Conservation (phyloP, 2,329 filamentous ascomycete genomes). For the Sphaerulina vaccinii region DNA sequence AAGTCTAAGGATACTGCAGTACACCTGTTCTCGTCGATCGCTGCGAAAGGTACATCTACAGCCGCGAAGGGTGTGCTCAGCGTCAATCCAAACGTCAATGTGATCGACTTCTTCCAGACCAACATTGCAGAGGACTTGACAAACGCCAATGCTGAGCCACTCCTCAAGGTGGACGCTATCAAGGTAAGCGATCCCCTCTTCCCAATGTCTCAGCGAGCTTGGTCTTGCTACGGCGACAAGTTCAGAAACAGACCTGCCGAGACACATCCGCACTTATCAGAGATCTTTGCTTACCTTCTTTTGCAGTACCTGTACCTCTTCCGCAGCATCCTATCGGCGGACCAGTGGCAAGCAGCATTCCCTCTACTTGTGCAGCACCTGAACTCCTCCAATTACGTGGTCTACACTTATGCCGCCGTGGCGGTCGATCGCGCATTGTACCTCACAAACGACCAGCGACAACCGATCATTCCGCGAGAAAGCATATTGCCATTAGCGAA, state of each 20-base stretch:
- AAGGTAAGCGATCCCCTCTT: no score
- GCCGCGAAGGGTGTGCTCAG: conserved; percentile 85
- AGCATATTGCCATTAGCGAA: conserved; percentile 80
- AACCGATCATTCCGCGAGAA: conserved; percentile 74
- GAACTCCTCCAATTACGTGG: conserved; percentile 86
- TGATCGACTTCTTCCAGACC: conserved; percentile 92
- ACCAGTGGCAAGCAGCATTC: conserved; percentile 88
- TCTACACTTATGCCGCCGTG: conserved; percentile 96
- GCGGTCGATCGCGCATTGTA: conserved; percentile 91
- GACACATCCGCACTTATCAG: no score
- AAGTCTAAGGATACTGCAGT: conserved; percentile 98
- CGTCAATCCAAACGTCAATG: conserved; percentile 72
- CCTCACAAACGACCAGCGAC: conserved; percentile 71
- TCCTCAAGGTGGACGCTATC: conserved; percentile 95
- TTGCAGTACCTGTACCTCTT: conserved; percentile 95
- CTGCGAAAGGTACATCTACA: conserved; percentile 85
- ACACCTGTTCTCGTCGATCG: conserved; percentile 91
- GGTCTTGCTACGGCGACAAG: no score
- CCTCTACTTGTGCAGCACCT: conserved; percentile 88
- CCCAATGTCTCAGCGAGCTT: no score
- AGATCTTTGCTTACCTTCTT: no score
- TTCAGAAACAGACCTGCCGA: no score
- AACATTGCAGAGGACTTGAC: conserved; percentile 88
- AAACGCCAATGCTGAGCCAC: conserved; percentile 69
- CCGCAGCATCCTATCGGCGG: conserved; percentile 86